These are phyloP conservation scores for Fraxinus velutina DNA, from an alignment of 305 asterid genomes.

Conservation along the genomic window DNA sequence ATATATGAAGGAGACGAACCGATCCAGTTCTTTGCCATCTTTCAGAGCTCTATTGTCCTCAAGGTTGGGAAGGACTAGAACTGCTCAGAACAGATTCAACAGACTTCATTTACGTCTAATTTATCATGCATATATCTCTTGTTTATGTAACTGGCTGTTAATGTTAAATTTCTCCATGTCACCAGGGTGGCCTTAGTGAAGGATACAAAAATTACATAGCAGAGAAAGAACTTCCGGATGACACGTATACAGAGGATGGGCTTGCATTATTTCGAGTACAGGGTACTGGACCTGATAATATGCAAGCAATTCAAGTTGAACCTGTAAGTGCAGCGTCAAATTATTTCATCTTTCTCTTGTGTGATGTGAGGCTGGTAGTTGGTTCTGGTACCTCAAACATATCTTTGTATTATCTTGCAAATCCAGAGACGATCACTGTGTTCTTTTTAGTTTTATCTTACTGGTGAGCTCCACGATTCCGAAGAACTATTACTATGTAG, in stretches of 20 bases:
- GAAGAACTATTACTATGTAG: neutral
- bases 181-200: conserved; percentile 70
- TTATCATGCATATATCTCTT: neutral
- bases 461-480: neutral
- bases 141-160: conserved; percentile 17
- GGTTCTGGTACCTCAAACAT: neutral
- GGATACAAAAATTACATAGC: conserved; percentile 56
- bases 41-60: conserved; percentile 61
- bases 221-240: conserved; percentile 63
- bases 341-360: neutral
- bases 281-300: conserved; percentile 64
- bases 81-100: neutral
- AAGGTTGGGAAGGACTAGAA: conserved; percentile 46
- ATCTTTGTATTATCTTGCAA: conserved; percentile 5
- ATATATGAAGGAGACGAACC: conserved; percentile 72
- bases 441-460: neutral
- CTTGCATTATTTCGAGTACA: conserved; percentile 75
- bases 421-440: neutral
- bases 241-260: conserved; percentile 57
- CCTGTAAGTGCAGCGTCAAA: conserved; percentile 44
- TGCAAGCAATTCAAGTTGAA: conserved; percentile 93
- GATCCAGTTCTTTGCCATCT: conserved; percentile 60
- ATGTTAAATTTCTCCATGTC: conserved; percentile 23
- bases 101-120: neutral
- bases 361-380: conserved; percentile 10